Base-by-base conservation (phyloP, 2,329 filamentous ascomycete species). In the Alternaria rosae region DNA sequence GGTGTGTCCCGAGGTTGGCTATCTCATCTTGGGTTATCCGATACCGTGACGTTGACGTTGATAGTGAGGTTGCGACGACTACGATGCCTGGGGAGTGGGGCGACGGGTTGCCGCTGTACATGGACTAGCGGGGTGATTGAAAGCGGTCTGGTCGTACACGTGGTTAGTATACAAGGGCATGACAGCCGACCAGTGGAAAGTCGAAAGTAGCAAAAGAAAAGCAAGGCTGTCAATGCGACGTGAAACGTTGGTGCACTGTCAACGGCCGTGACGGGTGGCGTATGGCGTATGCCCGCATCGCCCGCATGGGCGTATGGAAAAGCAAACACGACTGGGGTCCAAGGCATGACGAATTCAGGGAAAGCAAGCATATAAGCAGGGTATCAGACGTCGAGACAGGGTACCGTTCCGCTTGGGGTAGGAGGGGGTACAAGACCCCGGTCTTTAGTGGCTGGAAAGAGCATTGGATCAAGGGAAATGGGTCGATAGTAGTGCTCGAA, bases 121-220 rank as follows among this genome's bases (percentile, higher is more conserved):
- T 4, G 43, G 10, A 25, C 42, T 20, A 50, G 47, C 47, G 47
- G 28, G 47, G 35, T 32, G 30, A 35, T 51, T 13, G 20, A 25
- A 15, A 38, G 20, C 47, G 47, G 47, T 51, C 47, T 35, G 47
- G 20, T 32, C 35, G 47, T 51, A 51, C 47, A 51, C 47, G 47
- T 51, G 30, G 21, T 25, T 51, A 38, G 30, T 23, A 44, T 23
- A 15, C 20, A 32, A 30, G 28, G 32, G 47, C 47, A 17, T 51
- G 20, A 51, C 13, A 51, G 30, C 30, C 32, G 47, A 38, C 47
- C 20, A 51, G 32, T 13, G 28, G 20, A 51, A 8, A 38, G 35
- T 38, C 28, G 20, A 23, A n/a, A 17, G 20, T 13, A 32, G 28
- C 20, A 51, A 51, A 51, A 51, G 28, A 51, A 51, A 51, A 17